Evolutionary conservation across 345 rosid genomes (phyloP).

Genomic region (Lagerstroemia speciosa): DNA sequence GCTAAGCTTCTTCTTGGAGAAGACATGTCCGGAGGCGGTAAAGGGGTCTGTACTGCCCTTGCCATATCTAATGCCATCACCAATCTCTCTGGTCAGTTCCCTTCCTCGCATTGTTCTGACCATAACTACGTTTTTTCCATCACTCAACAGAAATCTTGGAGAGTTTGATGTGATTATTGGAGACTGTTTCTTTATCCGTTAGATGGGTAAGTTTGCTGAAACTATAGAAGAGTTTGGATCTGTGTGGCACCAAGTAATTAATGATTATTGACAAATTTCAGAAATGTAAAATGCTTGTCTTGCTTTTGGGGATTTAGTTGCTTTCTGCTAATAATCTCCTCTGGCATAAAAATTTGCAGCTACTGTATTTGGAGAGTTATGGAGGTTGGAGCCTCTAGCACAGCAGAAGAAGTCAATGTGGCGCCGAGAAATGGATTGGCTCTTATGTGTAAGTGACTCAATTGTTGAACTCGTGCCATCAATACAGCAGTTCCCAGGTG

Average conservation of each 20-base stretch:
- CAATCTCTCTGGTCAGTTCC: conserved; percentile 73
- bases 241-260: background rate
- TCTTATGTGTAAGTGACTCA: conserved; percentile 81
- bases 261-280: background rate
- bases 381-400: conserved; percentile 93
- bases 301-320: background rate
- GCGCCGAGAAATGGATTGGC: conserved; percentile 94
- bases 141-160: background rate
- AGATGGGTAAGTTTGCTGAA: no score
- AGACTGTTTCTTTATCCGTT: background rate
- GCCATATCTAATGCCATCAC: conserved; percentile 98
- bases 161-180: background rate
- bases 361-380: conserved; percentile 84
- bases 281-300: background rate
- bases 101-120: background rate
- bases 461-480: conserved; percentile 97
- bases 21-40: conserved; percentile 99
- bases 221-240: no score
- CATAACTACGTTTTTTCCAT: background rate
- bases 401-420: conserved; percentile 84
- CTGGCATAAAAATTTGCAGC: conserved; percentile 31
- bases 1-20: conserved; percentile 95
- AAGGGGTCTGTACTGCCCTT: conserved; percentile 96
- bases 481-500: conserved; percentile 82
- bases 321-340: background rate